Evolutionary conservation across 176 grass and related monocot genomes (phyloP).

Genomic region (Poa pratensis): DNA sequence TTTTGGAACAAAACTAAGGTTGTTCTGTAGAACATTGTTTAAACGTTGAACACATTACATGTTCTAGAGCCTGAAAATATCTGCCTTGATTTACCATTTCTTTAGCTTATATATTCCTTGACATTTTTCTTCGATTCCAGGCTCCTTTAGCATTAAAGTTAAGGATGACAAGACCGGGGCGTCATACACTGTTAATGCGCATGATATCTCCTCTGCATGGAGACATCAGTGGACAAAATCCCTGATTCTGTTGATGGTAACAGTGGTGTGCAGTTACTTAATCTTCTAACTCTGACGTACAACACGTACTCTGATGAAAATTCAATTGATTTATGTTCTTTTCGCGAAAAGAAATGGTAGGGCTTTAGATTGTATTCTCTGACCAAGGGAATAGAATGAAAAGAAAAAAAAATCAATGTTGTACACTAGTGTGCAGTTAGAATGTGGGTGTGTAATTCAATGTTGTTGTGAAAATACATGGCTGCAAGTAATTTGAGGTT

Average conservation of each 20-base stretch:
- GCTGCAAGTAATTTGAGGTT: conserved; percentile 10
- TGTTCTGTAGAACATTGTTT: conserved; percentile 5
- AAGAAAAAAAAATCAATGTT: background rate
- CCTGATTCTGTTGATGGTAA: conserved; percentile 52
- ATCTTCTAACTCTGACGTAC: conserved; percentile 42
- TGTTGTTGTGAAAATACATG: conserved; percentile 30
- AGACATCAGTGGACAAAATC: conserved; percentile 53
- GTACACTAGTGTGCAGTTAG: conserved; percentile 20
- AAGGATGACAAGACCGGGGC: conserved; percentile 64
- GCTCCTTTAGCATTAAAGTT: conserved; percentile 92
- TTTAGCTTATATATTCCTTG: conserved; percentile 20
- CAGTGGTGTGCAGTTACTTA: conserved; percentile 48
- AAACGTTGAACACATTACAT: background rate
- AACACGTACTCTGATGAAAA: conserved; percentile 34
- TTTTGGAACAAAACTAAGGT: background rate
- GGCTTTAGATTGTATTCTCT: conserved; percentile 45
- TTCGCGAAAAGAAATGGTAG: conserved; percentile 40
- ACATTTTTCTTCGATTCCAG: conserved; percentile 47
- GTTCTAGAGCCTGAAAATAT: conserved; percentile 27
- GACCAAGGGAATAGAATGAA: conserved; percentile 27
- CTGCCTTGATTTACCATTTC: background rate
- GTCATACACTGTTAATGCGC: conserved; percentile 56
- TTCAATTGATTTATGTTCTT: conserved; percentile 54
- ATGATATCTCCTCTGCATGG: conserved; percentile 58
- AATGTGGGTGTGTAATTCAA: conserved; percentile 27